A percentile compares a stretch with the other conserved stretches of the same genome.
Conservation (phyloP, 768 basidiomycete species). For the Strobilomyces confusus region DNA sequence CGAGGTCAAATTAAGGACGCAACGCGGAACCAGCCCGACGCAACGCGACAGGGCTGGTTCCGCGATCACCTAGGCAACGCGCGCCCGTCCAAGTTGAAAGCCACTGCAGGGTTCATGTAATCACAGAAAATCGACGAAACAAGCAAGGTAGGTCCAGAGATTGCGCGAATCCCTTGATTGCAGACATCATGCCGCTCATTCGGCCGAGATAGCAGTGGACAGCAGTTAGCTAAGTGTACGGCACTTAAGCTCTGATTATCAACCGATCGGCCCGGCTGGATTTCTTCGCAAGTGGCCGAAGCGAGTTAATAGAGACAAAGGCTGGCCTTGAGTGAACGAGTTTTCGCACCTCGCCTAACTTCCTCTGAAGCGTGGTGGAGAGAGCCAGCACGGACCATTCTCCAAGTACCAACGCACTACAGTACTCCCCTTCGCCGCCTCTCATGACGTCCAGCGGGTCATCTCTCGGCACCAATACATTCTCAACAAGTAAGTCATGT, state of each 20-base stretch:
- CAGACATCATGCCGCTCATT: neutral
- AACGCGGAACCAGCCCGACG: too few species aligned
- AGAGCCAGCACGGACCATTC: neutral
- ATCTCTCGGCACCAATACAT: neutral
- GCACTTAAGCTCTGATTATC: neutral
- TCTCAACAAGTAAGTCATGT: conserved; percentile 15
- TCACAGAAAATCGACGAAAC: neutral
- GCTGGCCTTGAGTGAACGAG: neutral
- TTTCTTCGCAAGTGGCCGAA: neutral
- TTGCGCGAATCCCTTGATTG: neutral
- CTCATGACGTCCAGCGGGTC: conserved; percentile 8
- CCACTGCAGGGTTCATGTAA: neutral
- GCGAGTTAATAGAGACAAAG: neutral
- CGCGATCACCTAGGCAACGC: neutral
- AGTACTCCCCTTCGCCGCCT: neutral
- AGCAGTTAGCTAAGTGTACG: neutral
- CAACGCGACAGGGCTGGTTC: neutral
- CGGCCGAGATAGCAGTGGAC: neutral
- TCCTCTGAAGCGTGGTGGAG: neutral
- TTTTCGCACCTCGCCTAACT: neutral
- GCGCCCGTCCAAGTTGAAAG: neutral
- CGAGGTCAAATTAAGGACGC: neutral
- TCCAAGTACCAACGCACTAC: neutral
- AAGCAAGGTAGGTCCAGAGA: neutral
- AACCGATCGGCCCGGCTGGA: neutral